phyloP scores from a whole-genome alignment of 129 eudicot species.

The Escallonia herrerae region DNA sequence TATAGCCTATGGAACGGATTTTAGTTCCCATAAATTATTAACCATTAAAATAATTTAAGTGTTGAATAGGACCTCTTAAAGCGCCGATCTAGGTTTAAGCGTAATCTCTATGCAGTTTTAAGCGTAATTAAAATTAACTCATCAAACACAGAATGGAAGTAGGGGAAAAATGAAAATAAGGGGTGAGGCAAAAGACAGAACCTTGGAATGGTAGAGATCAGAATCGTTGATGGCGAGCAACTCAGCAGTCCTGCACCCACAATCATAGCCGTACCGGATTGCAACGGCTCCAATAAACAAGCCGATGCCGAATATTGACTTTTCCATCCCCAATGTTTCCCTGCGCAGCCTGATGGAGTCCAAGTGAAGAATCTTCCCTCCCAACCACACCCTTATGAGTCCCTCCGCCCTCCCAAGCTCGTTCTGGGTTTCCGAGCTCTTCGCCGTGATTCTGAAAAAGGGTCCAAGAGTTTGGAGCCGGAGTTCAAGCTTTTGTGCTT shows the following conservation, averaged over 20 bases:
- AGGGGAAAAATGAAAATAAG: background rate
- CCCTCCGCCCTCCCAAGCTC: slow-evolving; percentile 83
- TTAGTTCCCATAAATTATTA: too few species aligned
- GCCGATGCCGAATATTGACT: slow-evolving; percentile 81
- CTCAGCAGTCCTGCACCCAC: slow-evolving; percentile 71
- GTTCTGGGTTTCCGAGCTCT: slow-evolving; percentile 35
- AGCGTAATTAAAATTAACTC: too few species aligned
- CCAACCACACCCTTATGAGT: slow-evolving; percentile 58
- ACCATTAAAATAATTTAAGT: too few species aligned
- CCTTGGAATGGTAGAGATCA: slow-evolving; percentile 83
- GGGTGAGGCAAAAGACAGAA: slow-evolving; percentile 7
- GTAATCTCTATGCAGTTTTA: too few species aligned
- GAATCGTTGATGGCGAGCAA: slow-evolving; percentile 88
- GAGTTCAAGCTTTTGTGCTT: slow-evolving; percentile 58
- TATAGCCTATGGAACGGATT: too few species aligned
- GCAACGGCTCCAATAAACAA: slow-evolving; percentile 93
- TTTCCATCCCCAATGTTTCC: slow-evolving; percentile 77
- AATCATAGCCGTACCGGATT: slow-evolving; percentile 72
- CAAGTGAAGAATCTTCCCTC: slow-evolving; percentile 75
- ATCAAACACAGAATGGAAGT: too few species aligned
- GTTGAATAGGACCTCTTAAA: too few species aligned
- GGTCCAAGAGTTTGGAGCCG: slow-evolving; percentile 61
- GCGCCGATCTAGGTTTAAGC: too few species aligned
- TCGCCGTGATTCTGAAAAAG: slow-evolving; percentile 75
- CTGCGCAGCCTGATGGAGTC: slow-evolving; percentile 68